Percentiles rank a stretch among this genome's conserved stretches.
Conservation (phyloP, 305 asterid genomes). For the Caryopteris hybrid region DNA sequence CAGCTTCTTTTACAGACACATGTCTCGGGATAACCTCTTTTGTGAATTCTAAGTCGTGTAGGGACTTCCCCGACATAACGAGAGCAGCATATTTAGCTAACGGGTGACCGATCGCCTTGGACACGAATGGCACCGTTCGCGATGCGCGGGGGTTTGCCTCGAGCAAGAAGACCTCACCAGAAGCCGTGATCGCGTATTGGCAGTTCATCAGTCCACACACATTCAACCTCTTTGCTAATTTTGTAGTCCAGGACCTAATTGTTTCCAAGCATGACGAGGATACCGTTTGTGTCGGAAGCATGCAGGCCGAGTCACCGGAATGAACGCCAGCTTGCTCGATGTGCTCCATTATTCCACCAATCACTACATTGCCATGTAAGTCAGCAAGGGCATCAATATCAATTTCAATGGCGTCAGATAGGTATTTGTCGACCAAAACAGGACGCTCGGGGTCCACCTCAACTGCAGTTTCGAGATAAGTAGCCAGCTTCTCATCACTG, state of each 20-base stretch:
- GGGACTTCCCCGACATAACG: slow-evolving; percentile 90
- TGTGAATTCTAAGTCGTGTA: slow-evolving; percentile 62
- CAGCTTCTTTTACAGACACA: slow-evolving; percentile 90
- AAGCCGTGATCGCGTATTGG: slow-evolving; percentile 77
- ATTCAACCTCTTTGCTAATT: slow-evolving; percentile 66
- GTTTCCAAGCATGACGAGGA: slow-evolving; percentile 66
- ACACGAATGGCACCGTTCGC: slow-evolving; percentile 86
- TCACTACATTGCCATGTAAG: slow-evolving; percentile 78
- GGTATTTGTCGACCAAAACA: slow-evolving; percentile 76
- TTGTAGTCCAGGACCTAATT: slow-evolving; percentile 77
- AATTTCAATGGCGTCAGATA: slow-evolving; percentile 89
- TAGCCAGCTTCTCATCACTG: slow-evolving; percentile 72
- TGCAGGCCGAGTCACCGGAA: slow-evolving; percentile 97
- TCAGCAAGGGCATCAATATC: slow-evolving; percentile 84
- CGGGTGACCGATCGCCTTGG: slow-evolving; percentile 94
- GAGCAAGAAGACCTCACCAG: slow-evolving; percentile 83
- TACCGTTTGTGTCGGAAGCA: slow-evolving; percentile 82
- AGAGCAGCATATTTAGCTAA: slow-evolving; percentile 92
- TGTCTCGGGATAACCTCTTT: slow-evolving; percentile 74
- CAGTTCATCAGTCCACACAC: slow-evolving; percentile 95
- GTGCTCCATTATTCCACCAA: slow-evolving; percentile 99
- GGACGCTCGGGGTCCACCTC: slow-evolving; percentile 96
- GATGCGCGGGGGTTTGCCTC: slow-evolving; percentile 99
- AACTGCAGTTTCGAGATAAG: slow-evolving; percentile 82
- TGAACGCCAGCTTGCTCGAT: slow-evolving; percentile 97